These are phyloP conservation scores for Karstenula rhodostoma DNA, from an alignment of 2,329 filamentous ascomycete genomes.

Conservation along the genomic window DNA sequence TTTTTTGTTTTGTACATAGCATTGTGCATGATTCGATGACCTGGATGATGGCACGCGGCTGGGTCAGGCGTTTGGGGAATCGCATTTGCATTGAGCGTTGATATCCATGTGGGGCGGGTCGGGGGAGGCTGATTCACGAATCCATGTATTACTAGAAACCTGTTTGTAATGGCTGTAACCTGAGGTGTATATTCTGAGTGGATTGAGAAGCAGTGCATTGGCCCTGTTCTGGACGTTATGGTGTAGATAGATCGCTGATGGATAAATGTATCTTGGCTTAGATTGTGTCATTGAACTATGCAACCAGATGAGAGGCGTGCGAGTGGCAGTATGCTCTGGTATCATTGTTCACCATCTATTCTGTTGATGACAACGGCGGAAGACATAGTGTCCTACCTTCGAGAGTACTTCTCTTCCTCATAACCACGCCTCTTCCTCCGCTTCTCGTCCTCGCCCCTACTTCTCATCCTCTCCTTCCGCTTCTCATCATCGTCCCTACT, in stretches of 20 bases:
- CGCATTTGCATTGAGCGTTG: conserved; percentile 8
- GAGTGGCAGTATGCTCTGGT: too few relatives aligned
- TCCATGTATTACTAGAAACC: conserved; percentile 5
- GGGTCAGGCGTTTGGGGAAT: neutral
- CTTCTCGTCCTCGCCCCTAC: conserved; percentile 31
- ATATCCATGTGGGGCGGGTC: conserved; percentile 3
- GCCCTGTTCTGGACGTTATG: too few relatives aligned
- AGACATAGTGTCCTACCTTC: neutral
- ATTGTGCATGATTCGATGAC: conserved; percentile 6
- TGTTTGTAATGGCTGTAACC: conserved; percentile 3
- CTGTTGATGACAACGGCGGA: too few relatives aligned
- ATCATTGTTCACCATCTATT: too few relatives aligned
- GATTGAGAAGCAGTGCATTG: neutral
- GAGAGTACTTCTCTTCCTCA: conserved; percentile 21
- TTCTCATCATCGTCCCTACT: conserved; percentile 28
- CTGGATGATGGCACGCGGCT: conserved; percentile 8
- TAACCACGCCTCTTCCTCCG: conserved; percentile 35
- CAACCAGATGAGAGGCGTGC: too few relatives aligned
- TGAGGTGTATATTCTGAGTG: neutral
- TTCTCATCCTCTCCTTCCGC: conserved; percentile 16
- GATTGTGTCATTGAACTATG: too few relatives aligned
- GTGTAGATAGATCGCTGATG: too few relatives aligned
- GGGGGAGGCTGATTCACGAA: neutral
- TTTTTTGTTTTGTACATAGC: conserved; percentile 11
- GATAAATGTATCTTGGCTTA: too few relatives aligned